A percentile compares a stretch with the other conserved stretches of the same genome.
Conservation (phyloP, 352 stramenopile genomes). For the Globisporangium canariense region DNA sequence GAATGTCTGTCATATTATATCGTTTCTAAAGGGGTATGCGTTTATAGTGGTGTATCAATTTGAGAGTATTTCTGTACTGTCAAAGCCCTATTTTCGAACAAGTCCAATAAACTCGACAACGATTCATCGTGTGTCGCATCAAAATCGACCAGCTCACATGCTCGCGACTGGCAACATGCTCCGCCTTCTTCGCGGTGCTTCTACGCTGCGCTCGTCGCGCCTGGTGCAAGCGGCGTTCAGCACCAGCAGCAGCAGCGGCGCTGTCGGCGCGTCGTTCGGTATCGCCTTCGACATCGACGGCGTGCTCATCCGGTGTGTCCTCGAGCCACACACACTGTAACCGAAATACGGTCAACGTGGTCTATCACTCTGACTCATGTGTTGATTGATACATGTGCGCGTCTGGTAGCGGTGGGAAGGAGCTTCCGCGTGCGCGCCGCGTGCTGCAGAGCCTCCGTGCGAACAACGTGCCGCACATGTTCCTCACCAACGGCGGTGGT, state of each 20-base stretch:
- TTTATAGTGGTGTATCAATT: too few relatives aligned
- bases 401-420: slow-evolving; percentile 46
- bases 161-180: neutral
- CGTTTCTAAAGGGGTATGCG: too few relatives aligned
- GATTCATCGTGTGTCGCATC: too few relatives aligned
- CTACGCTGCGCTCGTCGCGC: neutral
- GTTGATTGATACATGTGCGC: neutral
- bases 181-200: neutral
- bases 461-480: slow-evolving; percentile 82
- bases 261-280: slow-evolving; percentile 42
- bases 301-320: slow-evolving; percentile 77
- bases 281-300: slow-evolving; percentile 92
- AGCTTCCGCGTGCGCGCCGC: slow-evolving; percentile 62
- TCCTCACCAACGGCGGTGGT: slow-evolving; percentile 87
- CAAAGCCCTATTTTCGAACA: too few relatives aligned
- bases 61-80: too few relatives aligned
- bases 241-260: slow-evolving; percentile 1
- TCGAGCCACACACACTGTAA: neutral
- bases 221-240: neutral
- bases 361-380: neutral
- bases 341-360: neutral
- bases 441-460: slow-evolving; percentile 61
- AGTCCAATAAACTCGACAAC: too few relatives aligned
- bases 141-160: neutral
- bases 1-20: too few relatives aligned